Conservation (phyloP, 2,329 filamentous ascomycete genomes). For the Aspergillus sp. region DNA sequence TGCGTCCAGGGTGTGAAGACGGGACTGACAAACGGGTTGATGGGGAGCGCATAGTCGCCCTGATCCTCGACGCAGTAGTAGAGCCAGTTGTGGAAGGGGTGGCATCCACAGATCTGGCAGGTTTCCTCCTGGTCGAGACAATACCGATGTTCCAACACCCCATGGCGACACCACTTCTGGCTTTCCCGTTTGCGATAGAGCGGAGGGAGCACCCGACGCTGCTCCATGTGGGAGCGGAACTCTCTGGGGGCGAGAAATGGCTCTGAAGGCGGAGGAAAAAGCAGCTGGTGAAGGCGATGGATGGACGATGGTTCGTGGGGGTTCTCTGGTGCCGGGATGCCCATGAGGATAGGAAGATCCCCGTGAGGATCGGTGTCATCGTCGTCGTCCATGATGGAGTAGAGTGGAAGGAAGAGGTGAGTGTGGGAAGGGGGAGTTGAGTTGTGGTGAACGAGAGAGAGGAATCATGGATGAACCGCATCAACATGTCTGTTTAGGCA, state of each 20-base stretch:
- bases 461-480: too few relatives aligned
- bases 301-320: neutral
- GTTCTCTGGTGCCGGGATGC: neutral
- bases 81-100: constrained; percentile 66
- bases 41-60: constrained; percentile 39
- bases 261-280: neutral
- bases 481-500: too few relatives aligned
- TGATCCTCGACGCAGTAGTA: constrained; percentile 71
- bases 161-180: constrained; percentile 44
- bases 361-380: neutral
- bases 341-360: neutral
- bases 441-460: neutral
- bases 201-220: neutral
- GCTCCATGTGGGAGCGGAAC: neutral
- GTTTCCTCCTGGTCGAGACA: constrained; percentile 44
- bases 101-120: constrained; percentile 60
- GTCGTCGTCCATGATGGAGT: neutral
- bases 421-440: neutral
- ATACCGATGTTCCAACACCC: constrained; percentile 65
- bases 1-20: constrained; percentile 41
- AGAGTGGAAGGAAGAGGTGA: neutral
- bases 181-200: neutral
- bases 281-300: neutral
- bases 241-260: neutral
- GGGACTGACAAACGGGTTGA: constrained; percentile 10